Conservation (phyloP, 805 yeast species). For the Metschnikowia gruessii region DNA sequence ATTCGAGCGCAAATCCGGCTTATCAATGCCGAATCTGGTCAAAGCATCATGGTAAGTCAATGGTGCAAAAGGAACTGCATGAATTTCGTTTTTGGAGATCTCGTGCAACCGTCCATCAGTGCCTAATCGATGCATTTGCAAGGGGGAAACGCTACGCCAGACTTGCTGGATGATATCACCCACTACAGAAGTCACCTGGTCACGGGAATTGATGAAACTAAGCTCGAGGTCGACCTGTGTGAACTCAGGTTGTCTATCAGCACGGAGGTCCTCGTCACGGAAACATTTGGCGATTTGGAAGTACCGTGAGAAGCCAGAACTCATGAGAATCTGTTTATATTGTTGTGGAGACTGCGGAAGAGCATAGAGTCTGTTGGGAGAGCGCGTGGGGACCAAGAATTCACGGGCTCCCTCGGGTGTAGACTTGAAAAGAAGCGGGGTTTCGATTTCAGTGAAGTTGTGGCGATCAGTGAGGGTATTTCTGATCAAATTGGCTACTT, state of each 20-base stretch:
- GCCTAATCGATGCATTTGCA: slow-evolving; percentile 39
- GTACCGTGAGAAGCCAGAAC: slow-evolving; percentile 83
- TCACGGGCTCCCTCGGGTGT: slow-evolving; percentile 99
- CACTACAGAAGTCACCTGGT: slow-evolving; percentile 62
- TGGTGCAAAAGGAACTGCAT: slow-evolving; percentile 27
- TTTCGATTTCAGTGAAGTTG: slow-evolving; percentile 78
- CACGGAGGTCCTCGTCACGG: slow-evolving; percentile 91
- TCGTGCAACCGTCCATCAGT: slow-evolving; percentile 29
- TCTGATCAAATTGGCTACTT: slow-evolving; percentile 49
- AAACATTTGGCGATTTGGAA: slow-evolving; percentile 93
- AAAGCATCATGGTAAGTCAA: slow-evolving; percentile 70
- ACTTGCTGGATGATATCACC: slow-evolving; percentile 52
- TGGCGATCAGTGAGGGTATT: slow-evolving; percentile 34
- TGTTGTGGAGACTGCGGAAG: slow-evolving; percentile 98
- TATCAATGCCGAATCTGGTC: slow-evolving; percentile 80
- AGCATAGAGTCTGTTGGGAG: slow-evolving; percentile 65
- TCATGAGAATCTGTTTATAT: slow-evolving; percentile 91
- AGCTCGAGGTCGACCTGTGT: slow-evolving; percentile 96
- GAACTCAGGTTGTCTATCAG: slow-evolving; percentile 96
- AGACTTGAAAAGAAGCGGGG: slow-evolving; percentile 88
- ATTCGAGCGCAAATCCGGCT: slow-evolving; percentile 80
- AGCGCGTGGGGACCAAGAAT: slow-evolving; percentile 88
- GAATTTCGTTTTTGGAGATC: not conserved
- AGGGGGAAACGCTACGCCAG: slow-evolving; percentile 50
- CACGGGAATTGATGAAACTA: slow-evolving; percentile 69